Evolutionary conservation across 1,284 basidiomycete genomes (phyloP), one percentile per base, ranked within the genome.

Genomic region (Ganoderma sinense): DNA sequence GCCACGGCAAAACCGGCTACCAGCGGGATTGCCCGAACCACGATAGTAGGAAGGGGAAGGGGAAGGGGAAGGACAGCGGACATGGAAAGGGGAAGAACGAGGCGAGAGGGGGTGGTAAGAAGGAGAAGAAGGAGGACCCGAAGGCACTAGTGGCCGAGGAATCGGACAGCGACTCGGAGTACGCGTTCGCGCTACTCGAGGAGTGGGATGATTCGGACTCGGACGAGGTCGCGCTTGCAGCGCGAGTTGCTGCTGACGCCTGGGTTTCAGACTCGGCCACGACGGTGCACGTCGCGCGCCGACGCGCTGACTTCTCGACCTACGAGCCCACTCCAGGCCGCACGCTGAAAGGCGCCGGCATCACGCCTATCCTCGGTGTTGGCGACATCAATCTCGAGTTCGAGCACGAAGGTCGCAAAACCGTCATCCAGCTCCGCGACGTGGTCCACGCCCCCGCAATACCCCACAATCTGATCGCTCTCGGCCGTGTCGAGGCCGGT

Each of bases 391-490:
- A 48, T 18, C 4, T 80, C 65, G 26, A 62, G 41, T 71, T 75
- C 64, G 5, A 33, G 18, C 36, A 66, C 40, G 65, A 61, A 6
- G 69, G 70, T 20, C 67, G 66, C 36, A 26, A 39, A 3, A 53
- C 56, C 5, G 11, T 36, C 0, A 69, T 80, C 45, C 74, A 67
- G 0, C 73, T 83, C 1, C 76, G 67, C 23, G 69, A 82, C 65
- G 76, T 78, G 0, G 51, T 82, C 0, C 78, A 83, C 65, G 77
- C 76, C 11, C 83, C 82, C 1, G 69, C 71, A 29, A 72, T 79
- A 18, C 78, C 75, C 0, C 77, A 79, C 67, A 83, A 82, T 59
- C 77, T 84, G 1, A 72, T 84, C 10, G 82, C 80, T 0, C 58
- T 82, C n/a, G 78, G 79, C 14, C 66, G 75, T 0, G 51, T 75